phyloP scores from a whole-genome alignment of 2,329 filamentous ascomycete genomes.

The Botryotinia globosa region DNA sequence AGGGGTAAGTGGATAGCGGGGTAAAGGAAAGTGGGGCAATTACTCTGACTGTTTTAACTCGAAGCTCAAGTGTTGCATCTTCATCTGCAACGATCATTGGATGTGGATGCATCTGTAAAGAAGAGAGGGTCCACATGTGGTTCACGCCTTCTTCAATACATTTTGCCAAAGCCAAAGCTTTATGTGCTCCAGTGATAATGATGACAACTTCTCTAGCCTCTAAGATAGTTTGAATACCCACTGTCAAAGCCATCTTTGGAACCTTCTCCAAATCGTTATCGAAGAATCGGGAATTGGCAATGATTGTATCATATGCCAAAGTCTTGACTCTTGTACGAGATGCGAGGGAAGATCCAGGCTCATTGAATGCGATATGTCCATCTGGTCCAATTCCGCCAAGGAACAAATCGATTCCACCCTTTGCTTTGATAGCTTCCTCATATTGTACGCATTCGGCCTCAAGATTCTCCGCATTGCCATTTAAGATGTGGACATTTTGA shows the following conservation, averaged over 20 bases:
- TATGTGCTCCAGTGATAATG: slow-evolving; percentile 78
- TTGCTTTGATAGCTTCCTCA: slow-evolving; percentile 70
- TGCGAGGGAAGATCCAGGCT: slow-evolving; percentile 75
- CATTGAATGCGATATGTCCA: slow-evolving; percentile 88
- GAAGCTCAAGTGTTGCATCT: slow-evolving; percentile 69
- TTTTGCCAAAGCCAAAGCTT: slow-evolving; percentile 73
- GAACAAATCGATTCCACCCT: slow-evolving; percentile 81
- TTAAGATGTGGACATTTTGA: slow-evolving; percentile 78
- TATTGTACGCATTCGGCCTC: slow-evolving; percentile 76
- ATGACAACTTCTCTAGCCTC: slow-evolving; percentile 79
- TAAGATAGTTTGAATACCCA: slow-evolving; percentile 79
- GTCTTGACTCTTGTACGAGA: slow-evolving; percentile 84
- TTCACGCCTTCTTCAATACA: slow-evolving; percentile 81
- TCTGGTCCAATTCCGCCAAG: slow-evolving; percentile 82
- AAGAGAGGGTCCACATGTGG: slow-evolving; percentile 88
- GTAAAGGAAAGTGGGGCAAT: slow-evolving; percentile 22
- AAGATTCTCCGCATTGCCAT: slow-evolving; percentile 74
- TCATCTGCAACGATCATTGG: slow-evolving; percentile 82
- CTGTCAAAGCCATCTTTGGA: slow-evolving; percentile 78
- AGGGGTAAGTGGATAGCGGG: not conserved
- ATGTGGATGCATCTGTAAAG: slow-evolving; percentile 75
- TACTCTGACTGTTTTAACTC: slow-evolving; percentile 70
- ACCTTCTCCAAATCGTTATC: slow-evolving; percentile 70
- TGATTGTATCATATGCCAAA: slow-evolving; percentile 79
- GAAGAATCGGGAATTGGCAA: slow-evolving; percentile 85